Percentiles rank a stretch among this genome's conserved stretches.
Conservation (phyloP, 495 filamentous ascomycete species). For the Podospora fimiseda region DNA sequence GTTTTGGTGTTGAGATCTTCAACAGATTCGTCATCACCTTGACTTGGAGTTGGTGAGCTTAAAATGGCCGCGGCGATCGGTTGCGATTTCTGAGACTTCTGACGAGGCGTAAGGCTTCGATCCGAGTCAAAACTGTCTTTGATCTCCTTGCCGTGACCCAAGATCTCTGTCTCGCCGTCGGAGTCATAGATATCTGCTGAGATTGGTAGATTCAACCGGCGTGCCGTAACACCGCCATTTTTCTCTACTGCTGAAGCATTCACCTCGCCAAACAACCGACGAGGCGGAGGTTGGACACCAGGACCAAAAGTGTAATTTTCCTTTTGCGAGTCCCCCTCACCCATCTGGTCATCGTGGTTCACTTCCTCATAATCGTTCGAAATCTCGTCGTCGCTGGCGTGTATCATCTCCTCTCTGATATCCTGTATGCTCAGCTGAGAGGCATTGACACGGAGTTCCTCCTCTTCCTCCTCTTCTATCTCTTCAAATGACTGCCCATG, state of each 20-base stretch:
- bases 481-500: slow-evolving; percentile 36
- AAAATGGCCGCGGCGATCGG: slow-evolving; percentile 5
- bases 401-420: slow-evolving; percentile 8
- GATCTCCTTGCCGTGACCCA: slow-evolving; percentile 28
- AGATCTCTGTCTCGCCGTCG: slow-evolving; percentile 24
- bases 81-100: slow-evolving; percentile 20
- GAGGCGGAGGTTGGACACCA: slow-evolving; percentile 25
- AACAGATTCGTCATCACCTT: slow-evolving; percentile 21
- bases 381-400: slow-evolving; percentile 29
- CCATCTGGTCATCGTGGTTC: slow-evolving; percentile 24
- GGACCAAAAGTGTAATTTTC: slow-evolving; percentile 36
- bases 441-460: slow-evolving; percentile 46
- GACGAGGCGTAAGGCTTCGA: slow-evolving; percentile 30
- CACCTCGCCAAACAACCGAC: slow-evolving; percentile 77
- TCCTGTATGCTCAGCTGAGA: slow-evolving; percentile 65
- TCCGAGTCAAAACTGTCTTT: slow-evolving; percentile 39
- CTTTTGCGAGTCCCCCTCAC: slow-evolving; percentile 34
- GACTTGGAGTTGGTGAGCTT: slow-evolving; percentile 14
- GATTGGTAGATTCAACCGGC: slow-evolving; percentile 42
- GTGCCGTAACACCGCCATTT: slow-evolving; percentile 36
- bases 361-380: slow-evolving; percentile 40
- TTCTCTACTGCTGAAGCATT: slow-evolving; percentile 62
- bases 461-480: slow-evolving; percentile 47
- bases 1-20: slow-evolving; percentile 34
- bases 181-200: slow-evolving; percentile 23